Evolutionary conservation across 495 filamentous ascomycete species (phyloP), one percentile per base, ranked within the genome.

Genomic region (Penicillium turbatum): DNA sequence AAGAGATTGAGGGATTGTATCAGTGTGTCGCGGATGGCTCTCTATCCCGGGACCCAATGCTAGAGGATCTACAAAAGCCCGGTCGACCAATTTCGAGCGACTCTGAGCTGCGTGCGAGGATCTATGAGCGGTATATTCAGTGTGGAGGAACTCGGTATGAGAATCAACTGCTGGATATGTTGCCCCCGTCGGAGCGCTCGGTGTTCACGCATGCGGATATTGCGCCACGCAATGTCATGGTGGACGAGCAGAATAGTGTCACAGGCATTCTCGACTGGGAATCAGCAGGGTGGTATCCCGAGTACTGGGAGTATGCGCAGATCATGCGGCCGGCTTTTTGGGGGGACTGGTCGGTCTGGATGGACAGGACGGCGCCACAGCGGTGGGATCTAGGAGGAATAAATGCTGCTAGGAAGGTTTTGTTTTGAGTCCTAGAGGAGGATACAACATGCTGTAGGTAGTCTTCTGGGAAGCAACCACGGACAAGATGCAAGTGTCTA

Each of bases 281-380:
- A 61, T 57, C 13, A 21, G 66, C 72, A 26, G 75, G 75, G 2
- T 79, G 75, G 75, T 77, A 72, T 61, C 72, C 77, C 2, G 72
- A 74, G 3, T 77, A 77, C 52, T 79, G 73, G 76, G 77, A 79
- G 60, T 78, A 72, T 62, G 72, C 72, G 30, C 70, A 75, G 35
- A 75, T 73, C 29, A 58, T 73, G 59, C 62, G 65, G 43, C 67
- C 66, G 15, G 66, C 66, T 6, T 49, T 55, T 35, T 60, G 59
- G 21, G 52, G 55, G 2, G 67, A 75, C 38, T 78, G 62, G 63
- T 60, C 65, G 52, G 38, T 42, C 7, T 75, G 68, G 69, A 79
- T 77, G 73, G 68, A 69, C 8, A 48, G 44, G 38, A 73, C 69
- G 11, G 71, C 66, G 32, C 72, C 66, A 5, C 41, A 65, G 45